Percentiles rank a stretch among this genome's conserved stretches.
These are phyloP conservation scores for Isoetes taiwanensis DNA, from an alignment of 75 land plant genomes.

Conservation along the genomic window DNA sequence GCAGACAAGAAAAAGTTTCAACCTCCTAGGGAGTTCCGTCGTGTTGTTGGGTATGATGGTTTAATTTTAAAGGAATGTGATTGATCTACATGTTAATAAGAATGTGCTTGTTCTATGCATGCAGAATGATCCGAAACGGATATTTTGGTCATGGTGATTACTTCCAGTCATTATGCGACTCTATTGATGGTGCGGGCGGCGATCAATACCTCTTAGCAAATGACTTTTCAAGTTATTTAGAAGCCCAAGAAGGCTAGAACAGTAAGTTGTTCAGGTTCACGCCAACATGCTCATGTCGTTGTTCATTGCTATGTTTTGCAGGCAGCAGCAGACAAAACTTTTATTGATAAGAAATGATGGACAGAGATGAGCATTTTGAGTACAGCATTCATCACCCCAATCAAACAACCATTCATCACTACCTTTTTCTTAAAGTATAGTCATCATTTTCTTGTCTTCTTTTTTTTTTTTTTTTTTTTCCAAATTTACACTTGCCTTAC, in stretches of 20 bases:
- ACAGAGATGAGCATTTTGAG: conserved; percentile 62
- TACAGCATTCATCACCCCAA: no score
- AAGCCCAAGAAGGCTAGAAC: conserved; percentile 52
- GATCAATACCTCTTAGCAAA: conserved; percentile 56
- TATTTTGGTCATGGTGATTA: conserved; percentile 51
- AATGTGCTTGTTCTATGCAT: neutral
- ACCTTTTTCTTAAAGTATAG: no score
- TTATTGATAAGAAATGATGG: conserved; percentile 56
- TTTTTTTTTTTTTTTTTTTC: no score
- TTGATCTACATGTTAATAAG: no score
- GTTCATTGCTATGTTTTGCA: conserved; percentile 15
- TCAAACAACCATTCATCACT: no score
- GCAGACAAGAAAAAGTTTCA: conserved; percentile 27
- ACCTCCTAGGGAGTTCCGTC: conserved; percentile 43
- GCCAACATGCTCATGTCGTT: no score
- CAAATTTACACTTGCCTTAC: no score
- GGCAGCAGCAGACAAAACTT: conserved; percentile 59
- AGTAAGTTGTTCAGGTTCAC: no score
- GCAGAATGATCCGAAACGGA: conserved; percentile 64
- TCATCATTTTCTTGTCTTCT: no score
- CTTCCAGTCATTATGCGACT: conserved; percentile 56
- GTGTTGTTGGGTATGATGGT: conserved; percentile 47
- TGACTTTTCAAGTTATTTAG: conserved; percentile 55
- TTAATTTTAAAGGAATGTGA: no score
- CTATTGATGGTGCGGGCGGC: conserved; percentile 31